A percentile compares a stretch with the other conserved stretches of the same genome.
Conservation (phyloP, 331 rosid species). For the Erythrophleum ivorense region DNA sequence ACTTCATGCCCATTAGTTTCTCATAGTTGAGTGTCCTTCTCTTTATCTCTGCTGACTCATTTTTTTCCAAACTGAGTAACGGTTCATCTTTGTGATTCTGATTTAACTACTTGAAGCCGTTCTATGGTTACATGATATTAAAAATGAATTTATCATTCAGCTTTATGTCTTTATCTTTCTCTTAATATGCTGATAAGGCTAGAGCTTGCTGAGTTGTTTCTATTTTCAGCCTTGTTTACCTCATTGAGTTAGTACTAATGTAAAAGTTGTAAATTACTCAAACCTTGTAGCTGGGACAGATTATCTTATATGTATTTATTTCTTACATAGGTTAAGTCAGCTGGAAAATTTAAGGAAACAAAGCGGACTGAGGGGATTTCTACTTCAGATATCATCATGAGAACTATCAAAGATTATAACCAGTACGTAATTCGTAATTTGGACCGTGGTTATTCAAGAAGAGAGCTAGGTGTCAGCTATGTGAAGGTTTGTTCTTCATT, state of each 20-base stretch:
- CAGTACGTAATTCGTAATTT: slow-evolving; percentile 92
- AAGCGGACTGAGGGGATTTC: slow-evolving; percentile 92
- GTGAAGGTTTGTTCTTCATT: slow-evolving; percentile 70
- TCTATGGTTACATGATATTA: neutral
- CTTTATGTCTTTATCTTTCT: neutral
- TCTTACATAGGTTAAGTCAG: slow-evolving; percentile 66
- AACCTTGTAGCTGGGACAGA: slow-evolving; percentile 7
- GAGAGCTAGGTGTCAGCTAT: slow-evolving; percentile 96
- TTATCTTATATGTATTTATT: slow-evolving; percentile 35
- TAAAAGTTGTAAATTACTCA: slow-evolving; percentile 21
- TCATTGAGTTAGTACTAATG: neutral
- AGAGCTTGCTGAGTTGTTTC: slow-evolving; percentile 8
- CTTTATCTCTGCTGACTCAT: neutral
- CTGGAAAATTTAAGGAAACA: slow-evolving; percentile 93
- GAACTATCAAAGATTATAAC: slow-evolving; percentile 91
- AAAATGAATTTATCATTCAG: slow-evolving; percentile 8
- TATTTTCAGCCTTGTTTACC: neutral
- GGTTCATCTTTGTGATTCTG: slow-evolving; percentile 1
- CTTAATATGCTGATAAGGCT: slow-evolving; percentile 12
- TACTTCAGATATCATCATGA: slow-evolving; percentile 97
- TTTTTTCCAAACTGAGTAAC: neutral
- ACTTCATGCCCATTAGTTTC: slow-evolving; percentile 30
- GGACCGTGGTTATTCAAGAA: slow-evolving; percentile 95
- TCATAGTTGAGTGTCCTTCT: slow-evolving; percentile 14
- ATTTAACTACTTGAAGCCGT: slow-evolving; percentile 17